phyloP scores from a whole-genome alignment of 805 yeast genomes.

The Candida sakaeoensis region DNA sequence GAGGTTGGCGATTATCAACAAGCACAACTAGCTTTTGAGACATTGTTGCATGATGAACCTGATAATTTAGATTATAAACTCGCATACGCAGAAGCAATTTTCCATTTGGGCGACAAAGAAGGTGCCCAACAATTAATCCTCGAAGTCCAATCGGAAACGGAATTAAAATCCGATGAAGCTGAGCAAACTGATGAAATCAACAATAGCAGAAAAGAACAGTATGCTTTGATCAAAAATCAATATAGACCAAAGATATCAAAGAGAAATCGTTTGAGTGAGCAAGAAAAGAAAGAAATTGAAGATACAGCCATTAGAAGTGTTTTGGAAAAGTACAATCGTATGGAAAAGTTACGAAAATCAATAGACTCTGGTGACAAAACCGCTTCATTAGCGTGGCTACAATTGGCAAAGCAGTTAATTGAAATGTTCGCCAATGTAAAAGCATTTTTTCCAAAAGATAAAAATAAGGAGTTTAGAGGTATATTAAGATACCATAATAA shows the following conservation, averaged over 20 bases:
- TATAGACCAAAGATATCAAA: slow-evolving; percentile 11
- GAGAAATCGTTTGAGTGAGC: slow-evolving; percentile 26
- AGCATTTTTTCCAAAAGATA: slow-evolving; percentile 75
- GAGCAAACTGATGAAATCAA: slow-evolving; percentile 3
- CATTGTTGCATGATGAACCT: slow-evolving; percentile 54
- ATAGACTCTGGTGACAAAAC: slow-evolving; percentile 41
- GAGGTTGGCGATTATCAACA: slow-evolving; percentile 66
- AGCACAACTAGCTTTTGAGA: slow-evolving; percentile 58
- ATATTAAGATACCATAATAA: slow-evolving; percentile 58
- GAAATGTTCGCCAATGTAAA: slow-evolving; percentile 77
- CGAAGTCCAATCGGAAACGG: slow-evolving; percentile 40
- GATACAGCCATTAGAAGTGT: slow-evolving; percentile 56
- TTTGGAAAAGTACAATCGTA: slow-evolving; percentile 49
- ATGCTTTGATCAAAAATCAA: slow-evolving; percentile 16
- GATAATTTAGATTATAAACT: slow-evolving; percentile 69
- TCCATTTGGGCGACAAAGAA: slow-evolving; percentile 57
- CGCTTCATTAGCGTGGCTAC: slow-evolving; percentile 79
- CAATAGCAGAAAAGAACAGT: slow-evolving; percentile 9
- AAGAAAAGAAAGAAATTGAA: slow-evolving; percentile 54
- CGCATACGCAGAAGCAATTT: slow-evolving; percentile 78
- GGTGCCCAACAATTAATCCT: slow-evolving; percentile 51
- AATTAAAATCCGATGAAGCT: background rate
- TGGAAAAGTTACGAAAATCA: slow-evolving; percentile 46
- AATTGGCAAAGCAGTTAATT: slow-evolving; percentile 74
- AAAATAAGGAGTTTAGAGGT: slow-evolving; percentile 66